These are phyloP conservation scores for Aspergillus floridensis DNA, from an alignment of 2,329 filamentous ascomycete species.

Conservation along the genomic window DNA sequence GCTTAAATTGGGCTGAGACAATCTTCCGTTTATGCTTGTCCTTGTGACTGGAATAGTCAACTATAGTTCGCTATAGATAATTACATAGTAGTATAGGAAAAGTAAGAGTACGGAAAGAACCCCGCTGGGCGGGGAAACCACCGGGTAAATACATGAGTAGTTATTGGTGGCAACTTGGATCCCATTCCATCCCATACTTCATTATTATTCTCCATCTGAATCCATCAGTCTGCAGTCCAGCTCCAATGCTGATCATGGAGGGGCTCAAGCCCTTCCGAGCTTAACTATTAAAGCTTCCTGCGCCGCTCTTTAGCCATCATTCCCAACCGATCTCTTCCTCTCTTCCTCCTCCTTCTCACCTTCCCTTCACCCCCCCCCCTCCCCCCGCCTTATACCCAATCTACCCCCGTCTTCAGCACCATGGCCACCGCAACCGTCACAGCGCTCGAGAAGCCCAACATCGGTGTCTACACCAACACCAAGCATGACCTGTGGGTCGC, in stretches of 20 bases:
- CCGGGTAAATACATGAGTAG: not conserved
- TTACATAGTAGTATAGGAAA: no score
- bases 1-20: not conserved
- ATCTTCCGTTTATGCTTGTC: not conserved
- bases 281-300: not conserved
- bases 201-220: not conserved
- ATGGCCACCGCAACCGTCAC: conserved; percentile 33
- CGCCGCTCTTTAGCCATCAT: not conserved
- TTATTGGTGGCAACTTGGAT: no score
- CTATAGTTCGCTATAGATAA: no score
- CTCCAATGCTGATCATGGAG: not conserved
- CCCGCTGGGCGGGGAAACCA: not conserved
- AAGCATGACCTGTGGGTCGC: conserved; percentile 87
- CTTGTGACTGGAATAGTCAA: not conserved
- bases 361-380: not conserved
- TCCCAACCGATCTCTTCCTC: conserved; percentile 4
- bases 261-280: not conserved
- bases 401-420: conserved; percentile 7
- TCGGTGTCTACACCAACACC: conserved; percentile 94
- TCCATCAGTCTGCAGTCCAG: no score
- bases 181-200: not conserved
- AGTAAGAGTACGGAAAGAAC: not conserved
- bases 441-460: conserved; percentile 70
- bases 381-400: not conserved
- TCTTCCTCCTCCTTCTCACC: not conserved